Percentiles rank a stretch among this genome's conserved stretches.
Conservation (phyloP, 192 early-diverging fungal genomes). For the Linnemannia hyalina region DNA sequence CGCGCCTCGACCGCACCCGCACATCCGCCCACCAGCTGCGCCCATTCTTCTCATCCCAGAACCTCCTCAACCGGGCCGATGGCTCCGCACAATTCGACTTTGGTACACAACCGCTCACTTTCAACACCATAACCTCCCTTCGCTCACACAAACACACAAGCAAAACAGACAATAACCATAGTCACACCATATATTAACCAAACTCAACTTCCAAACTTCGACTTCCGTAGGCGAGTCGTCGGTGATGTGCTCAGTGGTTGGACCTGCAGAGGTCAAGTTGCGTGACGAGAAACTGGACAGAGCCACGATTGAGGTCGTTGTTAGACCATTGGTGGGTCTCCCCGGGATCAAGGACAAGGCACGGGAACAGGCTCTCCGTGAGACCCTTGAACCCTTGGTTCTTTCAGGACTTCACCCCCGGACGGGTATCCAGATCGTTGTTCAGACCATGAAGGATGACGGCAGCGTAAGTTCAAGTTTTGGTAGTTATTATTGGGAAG, state of each 20-base stretch:
- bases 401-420: slow-evolving; percentile 88
- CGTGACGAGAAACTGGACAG: slow-evolving; percentile 92
- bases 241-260: slow-evolving; percentile 85
- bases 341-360: slow-evolving; percentile 79
- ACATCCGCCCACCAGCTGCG: slow-evolving; percentile 72
- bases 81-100: slow-evolving; percentile 88
- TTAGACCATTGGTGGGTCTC: slow-evolving; percentile 75
- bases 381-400: slow-evolving; percentile 82
- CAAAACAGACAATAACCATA: neutral
- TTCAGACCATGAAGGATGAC: slow-evolving; percentile 89
- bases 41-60: slow-evolving; percentile 76
- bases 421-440: slow-evolving; percentile 86
- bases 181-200: neutral
- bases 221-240: slow-evolving; percentile 70
- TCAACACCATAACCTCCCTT: no score
- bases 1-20: slow-evolving; percentile 45
- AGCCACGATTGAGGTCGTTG: slow-evolving; percentile 85
- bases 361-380: slow-evolving; percentile 75
- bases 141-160: neutral
- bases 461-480: slow-evolving; percentile 74
- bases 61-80: slow-evolving; percentile 81
- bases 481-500: neutral
- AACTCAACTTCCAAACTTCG: neutral
- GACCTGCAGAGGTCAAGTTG: slow-evolving; percentile 88
- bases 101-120: slow-evolving; percentile 57